Base-by-base conservation (phyloP, 2,329 filamentous ascomycete genomes). In the Aspergillus piperis region DNA sequence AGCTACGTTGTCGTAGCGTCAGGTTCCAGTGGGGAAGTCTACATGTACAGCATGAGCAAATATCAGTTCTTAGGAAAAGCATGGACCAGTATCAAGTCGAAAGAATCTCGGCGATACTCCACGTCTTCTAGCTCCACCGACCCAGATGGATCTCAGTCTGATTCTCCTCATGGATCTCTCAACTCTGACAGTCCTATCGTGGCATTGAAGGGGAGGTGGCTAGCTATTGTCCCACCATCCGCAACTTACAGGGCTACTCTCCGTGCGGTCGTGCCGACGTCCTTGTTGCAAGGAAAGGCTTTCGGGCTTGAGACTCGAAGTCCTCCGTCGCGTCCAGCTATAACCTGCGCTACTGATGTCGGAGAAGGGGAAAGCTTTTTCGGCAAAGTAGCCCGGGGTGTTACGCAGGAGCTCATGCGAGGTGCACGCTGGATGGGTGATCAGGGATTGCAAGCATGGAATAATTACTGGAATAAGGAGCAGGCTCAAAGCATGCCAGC, bases 21-120 rank as follows among this genome's bases (percentile, higher is more conserved):
- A 53, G 92, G 92, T 2, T 78, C 83, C 21, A 96, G 91, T 53
- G 94, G 94, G 11, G 94, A 98, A 77, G 88, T 94, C 49, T 96
- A 90, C 83, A 80, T 96, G 7, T 98, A 88, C 84, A 73, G 80
- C 32, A 63, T 74, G 56, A 67, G 63, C 39, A 61, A 64, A 13
- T 89, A 86, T 70, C 80, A 81, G 60, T 97, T 92, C 69, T 82
- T 95, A 58, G 93, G 89, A 19, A 99, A 99, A 77, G 80, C 96
- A 17, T 99, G 95, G 95, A 97, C 95, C 0, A 88, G 88, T 48
- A 81, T 96, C 27, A 91, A 95, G 71, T 84, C 73, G 13, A 73
- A 71, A 47, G 73, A 78, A 54, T 64, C 69, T 27, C 74, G 80
- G 51, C 74, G 80, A 60, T 77, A 80, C 59, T 82, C 80, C 11